Percentiles rank a stretch among this genome's conserved stretches.
These are phyloP conservation scores for Rugosomyces carneus DNA, from an alignment of 1,284 basidiomycete genomes.

Conservation along the genomic window DNA sequence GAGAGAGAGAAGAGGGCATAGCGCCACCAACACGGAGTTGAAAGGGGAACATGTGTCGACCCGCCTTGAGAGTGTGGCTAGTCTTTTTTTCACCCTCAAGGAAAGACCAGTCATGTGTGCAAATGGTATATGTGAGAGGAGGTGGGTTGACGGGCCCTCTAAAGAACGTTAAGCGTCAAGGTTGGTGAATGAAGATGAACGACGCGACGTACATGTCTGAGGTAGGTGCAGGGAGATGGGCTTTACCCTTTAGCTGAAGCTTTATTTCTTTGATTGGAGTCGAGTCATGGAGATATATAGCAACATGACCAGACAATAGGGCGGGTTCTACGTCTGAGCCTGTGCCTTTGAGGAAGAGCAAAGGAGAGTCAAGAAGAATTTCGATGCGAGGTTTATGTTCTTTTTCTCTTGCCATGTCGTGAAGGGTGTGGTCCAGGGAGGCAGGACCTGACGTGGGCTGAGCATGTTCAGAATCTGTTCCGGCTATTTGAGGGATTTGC, in stretches of 20 bases:
- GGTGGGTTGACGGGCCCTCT: constrained; percentile 21
- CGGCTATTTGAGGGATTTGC: constrained; percentile 15
- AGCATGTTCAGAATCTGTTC: constrained; percentile 16
- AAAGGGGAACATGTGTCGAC: constrained; percentile 84
- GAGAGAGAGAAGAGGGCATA: constrained; percentile 72
- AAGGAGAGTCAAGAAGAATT: constrained; percentile 67
- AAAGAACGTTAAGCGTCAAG: constrained; percentile 8
- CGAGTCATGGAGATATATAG: constrained; percentile 72
- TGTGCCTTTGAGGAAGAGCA: constrained; percentile 69
- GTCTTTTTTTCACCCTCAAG: constrained; percentile 74
- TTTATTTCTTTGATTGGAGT: constrained; percentile 85
- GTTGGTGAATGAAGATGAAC: background rate
- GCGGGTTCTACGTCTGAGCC: constrained; percentile 81
- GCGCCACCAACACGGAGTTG: constrained; percentile 76
- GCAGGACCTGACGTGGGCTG: constrained; percentile 5
- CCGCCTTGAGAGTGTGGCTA: constrained; percentile 85
- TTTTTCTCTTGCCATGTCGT: constrained; percentile 38
- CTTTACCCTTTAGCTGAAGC: constrained; percentile 80
- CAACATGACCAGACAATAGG: constrained; percentile 69
- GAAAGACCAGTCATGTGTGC: constrained; percentile 86
- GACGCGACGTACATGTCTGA: constrained; percentile 54
- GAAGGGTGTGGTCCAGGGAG: constrained; percentile 20
- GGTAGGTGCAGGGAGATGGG: constrained; percentile 60
- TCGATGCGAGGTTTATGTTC: constrained; percentile 55
- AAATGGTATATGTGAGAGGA: constrained; percentile 61